A percentile compares a stretch with the other conserved stretches of the same genome.
Conservation (phyloP, 2,329 filamentous ascomycete genomes). For the Erysiphe pulchra region DNA sequence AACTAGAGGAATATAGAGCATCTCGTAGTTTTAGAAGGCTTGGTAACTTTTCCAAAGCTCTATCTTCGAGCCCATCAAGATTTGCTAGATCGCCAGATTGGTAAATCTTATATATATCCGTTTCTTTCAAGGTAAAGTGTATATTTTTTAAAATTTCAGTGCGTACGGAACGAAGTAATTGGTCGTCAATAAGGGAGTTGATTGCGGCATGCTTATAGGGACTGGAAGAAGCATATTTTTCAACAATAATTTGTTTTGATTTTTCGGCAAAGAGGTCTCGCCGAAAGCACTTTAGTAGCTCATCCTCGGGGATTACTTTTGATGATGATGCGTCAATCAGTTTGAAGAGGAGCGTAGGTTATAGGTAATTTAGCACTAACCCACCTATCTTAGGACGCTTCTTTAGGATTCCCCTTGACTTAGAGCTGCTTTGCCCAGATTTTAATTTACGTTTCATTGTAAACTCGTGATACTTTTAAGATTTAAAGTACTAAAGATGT, state of each 20-base stretch:
- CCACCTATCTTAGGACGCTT: constrained; percentile 25
- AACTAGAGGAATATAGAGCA: constrained; percentile 71
- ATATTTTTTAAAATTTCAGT: constrained; percentile 74
- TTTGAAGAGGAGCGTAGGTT: not conserved
- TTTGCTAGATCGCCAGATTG: constrained; percentile 95
- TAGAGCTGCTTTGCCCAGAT: no score
- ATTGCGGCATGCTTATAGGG: constrained; percentile 91
- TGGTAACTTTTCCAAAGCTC: constrained; percentile 61
- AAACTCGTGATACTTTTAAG: no score
- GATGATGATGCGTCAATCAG: constrained; percentile 3
- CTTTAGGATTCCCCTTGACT: constrained; percentile 13
- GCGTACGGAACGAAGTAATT: constrained; percentile 64
- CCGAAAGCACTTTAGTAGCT: constrained; percentile 25
- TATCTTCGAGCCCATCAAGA: constrained; percentile 74
- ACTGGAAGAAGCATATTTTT: constrained; percentile 33
- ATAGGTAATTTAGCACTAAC: constrained; percentile 4
- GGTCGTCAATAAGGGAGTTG: constrained; percentile 49
- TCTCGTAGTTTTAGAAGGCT: constrained; percentile 83
- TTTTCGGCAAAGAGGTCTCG: constrained; percentile 36
- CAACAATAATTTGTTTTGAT: constrained; percentile 31
- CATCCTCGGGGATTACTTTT: constrained; percentile 11
- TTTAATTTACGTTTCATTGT: no score
- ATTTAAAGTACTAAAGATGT: no score
- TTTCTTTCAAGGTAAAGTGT: constrained; percentile 93
- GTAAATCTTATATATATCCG: constrained; percentile 98